phyloP scores from a whole-genome alignment of 371 early-diverging fungal species.

The Polyrhizophydium stewartii region DNA sequence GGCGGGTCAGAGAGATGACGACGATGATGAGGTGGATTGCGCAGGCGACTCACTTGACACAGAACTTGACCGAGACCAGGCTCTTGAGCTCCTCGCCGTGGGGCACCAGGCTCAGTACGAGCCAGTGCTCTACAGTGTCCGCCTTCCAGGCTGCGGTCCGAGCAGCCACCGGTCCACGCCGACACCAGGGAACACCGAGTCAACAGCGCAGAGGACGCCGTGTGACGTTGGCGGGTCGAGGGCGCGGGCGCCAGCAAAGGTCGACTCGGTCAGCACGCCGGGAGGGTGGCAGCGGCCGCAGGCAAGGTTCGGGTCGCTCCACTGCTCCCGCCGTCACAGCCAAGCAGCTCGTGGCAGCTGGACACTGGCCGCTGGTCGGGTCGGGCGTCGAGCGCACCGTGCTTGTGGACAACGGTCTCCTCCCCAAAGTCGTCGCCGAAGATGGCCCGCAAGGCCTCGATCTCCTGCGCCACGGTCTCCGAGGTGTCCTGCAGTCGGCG shows the following conservation, averaged over 20 bases:
- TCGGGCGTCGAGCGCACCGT: neutral
- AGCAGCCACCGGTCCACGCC: too few relatives aligned
- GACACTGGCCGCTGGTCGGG: neutral
- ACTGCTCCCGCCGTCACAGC: neutral
- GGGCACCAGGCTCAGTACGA: conserved; percentile 15
- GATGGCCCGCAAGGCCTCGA: conserved; percentile 26
- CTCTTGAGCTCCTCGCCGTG: conserved; percentile 14
- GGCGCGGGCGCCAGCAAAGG: too few relatives aligned
- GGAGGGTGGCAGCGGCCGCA: too few relatives aligned
- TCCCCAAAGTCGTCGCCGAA: conserved; percentile 24
- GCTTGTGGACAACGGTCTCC: conserved; percentile 9
- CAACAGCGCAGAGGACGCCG: too few relatives aligned
- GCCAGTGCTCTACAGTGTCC: neutral
- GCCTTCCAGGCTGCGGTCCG: conserved; percentile 21
- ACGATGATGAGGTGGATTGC: neutral
- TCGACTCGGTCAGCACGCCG: too few relatives aligned
- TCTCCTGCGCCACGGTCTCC: conserved; percentile 15
- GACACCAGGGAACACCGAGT: too few relatives aligned
- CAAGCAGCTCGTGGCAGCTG: neutral
- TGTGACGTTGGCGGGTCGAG: too few relatives aligned
- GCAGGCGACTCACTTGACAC: conserved; percentile 13
- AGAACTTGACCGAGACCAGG: conserved; percentile 15
- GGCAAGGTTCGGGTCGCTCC: too few relatives aligned
- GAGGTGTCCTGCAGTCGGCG: too few relatives aligned
- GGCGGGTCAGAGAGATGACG: neutral